These are phyloP conservation scores for Lodderomyces jiufengensis DNA, from an alignment of 1,139 yeast species.

Conservation along the genomic window DNA sequence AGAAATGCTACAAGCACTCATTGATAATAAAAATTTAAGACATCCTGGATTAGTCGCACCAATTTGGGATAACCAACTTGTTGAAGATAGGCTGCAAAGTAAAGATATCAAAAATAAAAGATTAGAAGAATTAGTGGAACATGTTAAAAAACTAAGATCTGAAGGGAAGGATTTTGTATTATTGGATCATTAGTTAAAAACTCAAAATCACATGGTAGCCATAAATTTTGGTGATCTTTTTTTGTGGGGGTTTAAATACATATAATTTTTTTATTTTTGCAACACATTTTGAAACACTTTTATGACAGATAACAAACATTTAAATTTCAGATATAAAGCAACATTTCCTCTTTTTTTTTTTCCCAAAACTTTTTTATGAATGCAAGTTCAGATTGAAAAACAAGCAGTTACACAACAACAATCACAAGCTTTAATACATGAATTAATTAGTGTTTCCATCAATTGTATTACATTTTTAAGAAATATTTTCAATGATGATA, in stretches of 20 bases:
- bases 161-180: slow-evolving; percentile 16
- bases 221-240: too few species aligned
- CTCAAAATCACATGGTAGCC: too few species aligned
- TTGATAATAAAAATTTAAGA: slow-evolving; percentile 16
- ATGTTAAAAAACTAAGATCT: slow-evolving; percentile 19
- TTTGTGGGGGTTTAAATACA: too few species aligned
- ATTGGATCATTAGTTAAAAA: background rate
- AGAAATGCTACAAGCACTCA: slow-evolving; percentile 20
- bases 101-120: slow-evolving; percentile 20
- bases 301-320: too few species aligned
- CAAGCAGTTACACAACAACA: slow-evolving; percentile 22
- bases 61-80: slow-evolving; percentile 23
- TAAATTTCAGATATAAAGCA: too few species aligned
- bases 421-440: slow-evolving; percentile 39
- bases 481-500: slow-evolving; percentile 47
- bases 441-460: slow-evolving; percentile 44
- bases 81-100: slow-evolving; percentile 17
- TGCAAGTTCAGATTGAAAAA: slow-evolving; percentile 16
- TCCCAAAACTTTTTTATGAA: slow-evolving; percentile 3
- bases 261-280: too few species aligned
- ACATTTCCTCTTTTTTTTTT: too few species aligned
- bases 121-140: slow-evolving; percentile 16
- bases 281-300: too few species aligned
- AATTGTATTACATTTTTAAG: slow-evolving; percentile 52
- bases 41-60: slow-evolving; percentile 24